Evolutionary conservation across 441 rosid species (phyloP).

Genomic region (Manihot esculenta): DNA sequence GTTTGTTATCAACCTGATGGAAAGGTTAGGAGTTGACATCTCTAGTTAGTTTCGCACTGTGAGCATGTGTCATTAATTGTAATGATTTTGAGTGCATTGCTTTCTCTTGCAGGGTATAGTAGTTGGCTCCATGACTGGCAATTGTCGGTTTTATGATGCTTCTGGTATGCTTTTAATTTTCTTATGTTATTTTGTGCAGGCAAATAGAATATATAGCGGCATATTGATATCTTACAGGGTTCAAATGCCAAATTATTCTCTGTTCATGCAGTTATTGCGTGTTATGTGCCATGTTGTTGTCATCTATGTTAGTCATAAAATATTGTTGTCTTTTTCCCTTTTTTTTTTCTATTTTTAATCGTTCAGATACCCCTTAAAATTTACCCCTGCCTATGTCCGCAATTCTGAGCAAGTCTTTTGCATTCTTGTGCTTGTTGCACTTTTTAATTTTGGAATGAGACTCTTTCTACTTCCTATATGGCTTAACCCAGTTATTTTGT

Average conservation of each 20-base stretch:
- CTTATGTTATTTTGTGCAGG: not conserved
- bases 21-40: constrained; percentile 48
- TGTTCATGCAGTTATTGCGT: not conserved
- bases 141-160: constrained; percentile 62
- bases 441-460: not conserved
- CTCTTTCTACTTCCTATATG: not conserved
- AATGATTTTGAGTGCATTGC: not conserved
- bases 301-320: not conserved
- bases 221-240: not conserved
- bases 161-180: constrained; percentile 46
- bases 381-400: not conserved
- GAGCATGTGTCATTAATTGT: not conserved
- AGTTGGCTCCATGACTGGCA: constrained; percentile 69
- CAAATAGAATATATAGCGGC: not conserved
- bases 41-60: not conserved
- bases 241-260: not conserved
- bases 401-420: not conserved
- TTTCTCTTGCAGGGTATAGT: constrained; percentile 55
- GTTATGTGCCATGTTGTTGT: not conserved
- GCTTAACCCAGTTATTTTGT: too few species aligned
- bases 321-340: not conserved
- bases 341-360: not conserved
- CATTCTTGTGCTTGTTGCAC: not conserved
- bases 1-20: constrained; percentile 88
- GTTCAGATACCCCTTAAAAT: not conserved